Conservation (phyloP, 2,329 filamentous ascomycete species). For the Colletotrichum australisinense region DNA sequence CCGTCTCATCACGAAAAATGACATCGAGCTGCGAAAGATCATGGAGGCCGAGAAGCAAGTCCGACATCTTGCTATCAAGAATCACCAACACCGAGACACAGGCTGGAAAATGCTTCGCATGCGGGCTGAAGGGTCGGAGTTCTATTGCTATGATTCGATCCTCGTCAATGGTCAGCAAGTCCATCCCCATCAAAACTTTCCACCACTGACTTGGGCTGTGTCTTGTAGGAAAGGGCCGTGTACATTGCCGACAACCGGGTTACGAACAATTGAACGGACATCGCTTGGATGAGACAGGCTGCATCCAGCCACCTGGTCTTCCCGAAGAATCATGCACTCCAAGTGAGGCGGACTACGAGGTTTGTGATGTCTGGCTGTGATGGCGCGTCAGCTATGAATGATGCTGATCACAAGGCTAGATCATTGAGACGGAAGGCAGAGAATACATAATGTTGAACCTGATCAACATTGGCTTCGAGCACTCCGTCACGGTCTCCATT, state of each 20-base stretch:
- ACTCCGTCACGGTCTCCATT: conserved; percentile 33
- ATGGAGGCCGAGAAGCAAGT: conserved; percentile 25
- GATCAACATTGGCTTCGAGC: conserved; percentile 31
- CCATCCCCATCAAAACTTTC: no score
- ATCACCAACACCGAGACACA: conserved; percentile 30
- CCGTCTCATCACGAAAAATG: conserved; percentile 12
- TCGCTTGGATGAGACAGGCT: conserved; percentile 21
- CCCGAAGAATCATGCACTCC: conserved; percentile 17
- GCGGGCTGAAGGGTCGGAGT: conserved; percentile 29
- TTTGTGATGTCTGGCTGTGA: not conserved
- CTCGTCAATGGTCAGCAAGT: conserved; percentile 38
- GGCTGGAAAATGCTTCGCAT: conserved; percentile 33
- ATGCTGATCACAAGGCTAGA: not conserved
- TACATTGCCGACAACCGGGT: conserved; percentile 36
- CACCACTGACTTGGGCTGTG: not conserved
- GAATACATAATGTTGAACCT: conserved; percentile 30
- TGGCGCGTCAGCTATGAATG: not conserved
- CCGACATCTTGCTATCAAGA: conserved; percentile 27
- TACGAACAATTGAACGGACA: conserved; percentile 20
- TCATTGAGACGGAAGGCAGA: conserved; percentile 22
- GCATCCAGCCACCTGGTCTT: conserved; percentile 21
- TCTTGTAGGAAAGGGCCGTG: conserved; percentile 38
- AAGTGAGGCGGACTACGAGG: conserved; percentile 27
- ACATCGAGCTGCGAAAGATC: conserved; percentile 15
- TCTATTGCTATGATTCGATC: conserved; percentile 40